Conservation (phyloP, 495 filamentous ascomycete species). For the Aspergillus kassunensis region DNA sequence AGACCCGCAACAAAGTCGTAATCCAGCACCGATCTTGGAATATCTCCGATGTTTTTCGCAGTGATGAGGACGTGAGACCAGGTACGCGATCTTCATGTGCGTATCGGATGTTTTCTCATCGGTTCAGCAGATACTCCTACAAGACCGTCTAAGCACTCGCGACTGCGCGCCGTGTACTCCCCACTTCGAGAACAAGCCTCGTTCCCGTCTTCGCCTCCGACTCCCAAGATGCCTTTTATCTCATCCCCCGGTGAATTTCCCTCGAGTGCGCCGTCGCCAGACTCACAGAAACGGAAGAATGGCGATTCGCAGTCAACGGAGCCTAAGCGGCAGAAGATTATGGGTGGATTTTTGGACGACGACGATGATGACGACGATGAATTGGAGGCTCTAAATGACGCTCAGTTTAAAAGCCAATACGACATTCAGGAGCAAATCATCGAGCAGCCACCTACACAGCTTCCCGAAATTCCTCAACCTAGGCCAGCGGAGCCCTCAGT, state of each 20-base stretch:
- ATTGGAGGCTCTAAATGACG: slow-evolving; percentile 22
- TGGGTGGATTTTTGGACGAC: slow-evolving; percentile 23
- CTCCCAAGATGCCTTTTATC: slow-evolving; percentile 54
- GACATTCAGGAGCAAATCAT: slow-evolving; percentile 32
- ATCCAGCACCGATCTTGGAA: slow-evolving; percentile 63
- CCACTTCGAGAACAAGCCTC: slow-evolving; percentile 14
- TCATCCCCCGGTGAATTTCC: slow-evolving; percentile 61
- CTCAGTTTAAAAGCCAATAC: slow-evolving; percentile 36
- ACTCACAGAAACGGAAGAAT: slow-evolving; percentile 46
- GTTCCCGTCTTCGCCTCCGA: slow-evolving; percentile 33
- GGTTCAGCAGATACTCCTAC: slow-evolving; percentile 37
- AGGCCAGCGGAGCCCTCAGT: neutral
- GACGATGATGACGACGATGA: slow-evolving; percentile 44
- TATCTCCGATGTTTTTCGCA: slow-evolving; percentile 57
- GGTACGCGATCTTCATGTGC: slow-evolving; percentile 28
- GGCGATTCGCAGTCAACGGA: slow-evolving; percentile 33
- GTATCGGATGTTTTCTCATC: slow-evolving; percentile 12
- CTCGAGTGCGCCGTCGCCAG: slow-evolving; percentile 48
- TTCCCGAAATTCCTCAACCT: slow-evolving; percentile 12
- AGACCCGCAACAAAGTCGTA: slow-evolving; percentile 52
- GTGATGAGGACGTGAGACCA: slow-evolving; percentile 53
- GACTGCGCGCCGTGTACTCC: slow-evolving; percentile 19
- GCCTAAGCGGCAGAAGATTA: slow-evolving; percentile 35
- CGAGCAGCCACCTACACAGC: slow-evolving; percentile 12
- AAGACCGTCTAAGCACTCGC: slow-evolving; percentile 25